These are phyloP conservation scores for Coemansia biformis DNA, from an alignment of 192 early-diverging fungal genomes.

Conservation along the genomic window DNA sequence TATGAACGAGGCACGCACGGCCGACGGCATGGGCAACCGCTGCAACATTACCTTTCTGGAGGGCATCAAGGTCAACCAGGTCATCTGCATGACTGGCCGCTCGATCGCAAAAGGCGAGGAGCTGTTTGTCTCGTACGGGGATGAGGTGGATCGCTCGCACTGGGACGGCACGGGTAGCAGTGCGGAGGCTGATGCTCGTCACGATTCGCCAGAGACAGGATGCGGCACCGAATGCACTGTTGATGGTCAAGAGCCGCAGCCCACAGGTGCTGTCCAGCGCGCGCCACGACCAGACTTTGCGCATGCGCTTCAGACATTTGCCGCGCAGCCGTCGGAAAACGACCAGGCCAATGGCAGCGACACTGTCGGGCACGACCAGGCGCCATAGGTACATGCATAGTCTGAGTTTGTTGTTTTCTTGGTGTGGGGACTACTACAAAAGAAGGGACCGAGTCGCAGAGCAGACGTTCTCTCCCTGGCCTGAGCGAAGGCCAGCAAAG, in stretches of 20 bases:
- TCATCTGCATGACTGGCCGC: slow-evolving; percentile 71
- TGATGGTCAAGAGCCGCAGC: no score
- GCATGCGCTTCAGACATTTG: slow-evolving; percentile 1
- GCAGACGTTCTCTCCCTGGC: no score
- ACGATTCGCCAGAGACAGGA: no score
- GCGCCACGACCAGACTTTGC: background rate
- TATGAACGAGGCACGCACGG: slow-evolving; percentile 70
- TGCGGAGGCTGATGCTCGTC: background rate
- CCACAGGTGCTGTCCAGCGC: no score
- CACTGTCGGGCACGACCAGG: background rate
- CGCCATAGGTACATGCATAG: no score
- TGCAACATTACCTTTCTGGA: slow-evolving; percentile 68
- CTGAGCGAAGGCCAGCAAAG: no score
- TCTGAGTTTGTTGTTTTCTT: no score
- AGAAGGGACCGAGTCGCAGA: no score
- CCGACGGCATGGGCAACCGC: slow-evolving; percentile 17
- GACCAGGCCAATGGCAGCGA: no score
- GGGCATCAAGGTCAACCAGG: slow-evolving; percentile 77
- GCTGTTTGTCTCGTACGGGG: slow-evolving; percentile 81
- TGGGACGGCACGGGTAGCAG: slow-evolving; percentile 48
- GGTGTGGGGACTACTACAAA: no score
- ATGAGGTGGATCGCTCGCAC: slow-evolving; percentile 70
- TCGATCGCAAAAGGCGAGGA: slow-evolving; percentile 73
- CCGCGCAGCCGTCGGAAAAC: no score
- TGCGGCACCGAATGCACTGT: no score